Base-by-base conservation (phyloP, 2,329 filamentous ascomycete species). In the Diplodia intermedia region DNA sequence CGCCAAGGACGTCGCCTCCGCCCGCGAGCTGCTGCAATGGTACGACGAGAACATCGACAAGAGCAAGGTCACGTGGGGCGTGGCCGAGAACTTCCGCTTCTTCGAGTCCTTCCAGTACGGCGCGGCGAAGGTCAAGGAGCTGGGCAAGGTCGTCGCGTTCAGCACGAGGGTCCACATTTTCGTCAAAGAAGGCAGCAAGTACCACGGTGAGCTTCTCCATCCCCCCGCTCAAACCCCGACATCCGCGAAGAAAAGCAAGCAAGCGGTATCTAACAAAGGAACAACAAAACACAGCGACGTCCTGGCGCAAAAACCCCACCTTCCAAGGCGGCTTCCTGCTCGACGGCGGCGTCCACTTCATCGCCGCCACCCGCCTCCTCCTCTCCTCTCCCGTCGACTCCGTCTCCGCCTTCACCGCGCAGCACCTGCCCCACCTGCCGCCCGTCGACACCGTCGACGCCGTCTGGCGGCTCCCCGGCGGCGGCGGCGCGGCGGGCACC, bases 321-420 rank as follows among this genome's bases (percentile, higher is more conserved):
- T 86, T 92, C 75, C 90, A 93, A 78, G 91, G 91, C 66, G 91
- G 91, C 0, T 93, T 93, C 75, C 77, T 93, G 66, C 85, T 94
- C 2, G 91, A 94, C 74, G 90, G 87, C 15, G 91, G 91, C 53
- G 90, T 94, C 31, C 91, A 94, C 77, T 89, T 87, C 69, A 82
- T 89, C 7, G 91, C 91, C 8, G 88, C 80, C 0, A 83, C 89
- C 61, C 82, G 91, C 18, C 76, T 86, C 38, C 75, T 94, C 52
- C 79, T 93, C 2, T 81, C 82, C 20, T 4, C 36, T 0, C 2
- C 33, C 6, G 69, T 84, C 56, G 79, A 82, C 9, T 79, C 86
- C 33, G 77, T 79, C 14, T 81, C 82, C 20, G 88, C 88, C 0
- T 86, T 86, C 69, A 87, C 88, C 0, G 74, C 79, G 4, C 84